These are phyloP conservation scores for Aspergillus glaucus DNA, from an alignment of 2,329 filamentous ascomycete species.

Conservation along the genomic window DNA sequence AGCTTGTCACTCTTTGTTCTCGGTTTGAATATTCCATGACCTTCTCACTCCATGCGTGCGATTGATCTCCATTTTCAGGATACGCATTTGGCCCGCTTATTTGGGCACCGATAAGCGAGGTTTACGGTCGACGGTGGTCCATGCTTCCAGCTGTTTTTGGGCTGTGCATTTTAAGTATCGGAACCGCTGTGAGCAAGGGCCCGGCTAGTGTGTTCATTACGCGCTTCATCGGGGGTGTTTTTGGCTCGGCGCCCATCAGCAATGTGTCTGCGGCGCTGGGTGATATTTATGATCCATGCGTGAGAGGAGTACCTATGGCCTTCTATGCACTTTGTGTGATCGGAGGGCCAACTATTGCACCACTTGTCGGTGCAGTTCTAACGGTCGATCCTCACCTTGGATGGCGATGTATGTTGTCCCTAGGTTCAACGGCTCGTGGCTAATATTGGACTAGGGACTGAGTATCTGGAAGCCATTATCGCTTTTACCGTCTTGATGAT, in stretches of 20 bases:
- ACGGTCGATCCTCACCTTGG: constrained; percentile 18
- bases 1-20: constrained; percentile 42
- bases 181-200: constrained; percentile 36
- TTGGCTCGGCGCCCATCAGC: constrained; percentile 39
- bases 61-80: constrained; percentile 8
- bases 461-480: constrained; percentile 39
- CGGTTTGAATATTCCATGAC: background rate
- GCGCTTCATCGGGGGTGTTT: constrained; percentile 42
- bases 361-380: constrained; percentile 38
- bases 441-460: constrained; percentile 24
- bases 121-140: constrained; percentile 40
- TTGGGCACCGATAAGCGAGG: constrained; percentile 41
- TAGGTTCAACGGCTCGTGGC: background rate
- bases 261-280: constrained; percentile 41
- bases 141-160: constrained; percentile 40
- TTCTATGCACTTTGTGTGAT: constrained; percentile 37
- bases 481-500: constrained; percentile 22
- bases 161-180: constrained; percentile 43
- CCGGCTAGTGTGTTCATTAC: constrained; percentile 34
- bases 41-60: background rate
- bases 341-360: constrained; percentile 37
- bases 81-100: constrained; percentile 37
- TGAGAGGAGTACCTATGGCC: constrained; percentile 34
- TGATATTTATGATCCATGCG: constrained; percentile 36
- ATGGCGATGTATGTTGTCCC: constrained; percentile 7